Evolutionary conservation across 768 basidiomycete genomes (phyloP).

Genomic region (Clitopilus hobsonii): DNA sequence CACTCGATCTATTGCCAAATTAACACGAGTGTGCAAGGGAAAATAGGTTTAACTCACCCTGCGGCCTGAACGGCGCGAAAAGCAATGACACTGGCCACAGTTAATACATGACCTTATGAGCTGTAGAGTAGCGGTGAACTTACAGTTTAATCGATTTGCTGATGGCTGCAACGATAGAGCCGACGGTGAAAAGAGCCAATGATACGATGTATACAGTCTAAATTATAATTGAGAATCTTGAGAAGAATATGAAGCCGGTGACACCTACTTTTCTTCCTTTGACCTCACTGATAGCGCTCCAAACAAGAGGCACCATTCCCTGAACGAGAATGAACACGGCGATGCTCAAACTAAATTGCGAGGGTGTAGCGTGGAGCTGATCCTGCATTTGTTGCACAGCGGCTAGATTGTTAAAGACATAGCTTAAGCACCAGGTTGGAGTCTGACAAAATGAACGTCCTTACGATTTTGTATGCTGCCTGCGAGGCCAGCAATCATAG

Average conservation of each 20-base stretch:
- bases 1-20: conserved; percentile 11
- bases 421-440: not conserved
- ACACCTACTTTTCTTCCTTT: conserved; percentile 65
- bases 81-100: conserved; percentile 45
- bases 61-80: conserved; percentile 67
- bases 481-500: conserved; percentile 55
- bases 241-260: not conserved
- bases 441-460: no score
- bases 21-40: no score
- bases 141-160: conserved; percentile 47
- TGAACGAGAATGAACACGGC: conserved; percentile 74
- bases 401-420: conserved; percentile 32
- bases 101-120: no score
- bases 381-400: conserved; percentile 55
- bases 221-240: no score
- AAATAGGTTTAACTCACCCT: no score
- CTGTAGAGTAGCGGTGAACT: conserved; percentile 12
- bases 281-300: conserved; percentile 70
- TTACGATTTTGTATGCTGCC: conserved; percentile 64
- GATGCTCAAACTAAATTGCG: conserved; percentile 63
- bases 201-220: conserved; percentile 56
- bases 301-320: conserved; percentile 60
- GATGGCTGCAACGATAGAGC: conserved; percentile 51
- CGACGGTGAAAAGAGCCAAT: conserved; percentile 47
- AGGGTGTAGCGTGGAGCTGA: conserved; percentile 53